Evolutionary conservation across 352 stramenopile species (phyloP), one percentile per base, ranked within the genome.

Genomic region (Plasmopara viticola): DNA sequence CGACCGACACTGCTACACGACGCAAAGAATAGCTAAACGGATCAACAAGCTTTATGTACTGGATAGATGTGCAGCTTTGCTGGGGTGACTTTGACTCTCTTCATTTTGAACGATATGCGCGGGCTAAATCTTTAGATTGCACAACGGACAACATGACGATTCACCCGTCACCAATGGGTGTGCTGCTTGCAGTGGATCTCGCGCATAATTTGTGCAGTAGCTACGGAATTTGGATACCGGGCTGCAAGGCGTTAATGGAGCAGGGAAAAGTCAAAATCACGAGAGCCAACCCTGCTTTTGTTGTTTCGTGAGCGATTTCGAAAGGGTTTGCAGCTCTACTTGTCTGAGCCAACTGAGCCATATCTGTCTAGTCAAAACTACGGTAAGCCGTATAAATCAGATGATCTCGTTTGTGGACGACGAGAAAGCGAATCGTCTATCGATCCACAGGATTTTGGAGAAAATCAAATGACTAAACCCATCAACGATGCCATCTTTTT

Each of bases 401-500:
- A 98, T 99, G 51, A 99, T 99, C 81, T 99, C 97, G 97, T 99
- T 99, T 73, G 97, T 99, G 9, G 97, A 99, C 64, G 97, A 99
- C 65, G 99, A 94, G 34, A 99, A 99, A 67, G 97, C 99, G 48
- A 95, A 95, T 66, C 94, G 96, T 48, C 96, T 99, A 42, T 99
- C 96, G 35, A 99, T 99, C 60, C 97, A 99, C 84, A 98, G 98
- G 80, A 99, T 96, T 99, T 99, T 58, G 96, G 99, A 66, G 96
- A 96, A 41, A 99, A 99, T 77, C 74, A 98, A 58, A 98, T 95
- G 39, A 99, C 97, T 9, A 99, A 99, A 75, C 97, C 97, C 28
- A 99, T 99, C 78, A 99, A 99, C 77, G 97, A 97, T 49, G 97
- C 97, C 31, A 99, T 99, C 61, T 99, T 99, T 69, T 99, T 60